Conservation (phyloP, 371 early-diverging fungal genomes). For the Saksenaea vasiformis region DNA sequence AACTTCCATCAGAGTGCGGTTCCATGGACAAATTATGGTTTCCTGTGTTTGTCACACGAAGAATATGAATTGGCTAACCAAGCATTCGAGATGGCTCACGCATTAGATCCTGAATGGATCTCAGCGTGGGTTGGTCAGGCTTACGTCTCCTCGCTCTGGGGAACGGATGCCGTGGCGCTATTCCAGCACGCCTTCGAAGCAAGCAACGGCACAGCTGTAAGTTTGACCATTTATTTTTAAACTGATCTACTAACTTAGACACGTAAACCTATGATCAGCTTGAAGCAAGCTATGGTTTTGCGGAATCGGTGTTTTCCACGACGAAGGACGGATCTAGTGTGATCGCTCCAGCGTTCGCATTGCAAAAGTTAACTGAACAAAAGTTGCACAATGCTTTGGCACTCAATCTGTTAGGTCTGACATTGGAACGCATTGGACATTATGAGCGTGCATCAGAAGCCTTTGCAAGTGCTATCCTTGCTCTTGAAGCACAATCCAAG, state of each 20-base stretch:
- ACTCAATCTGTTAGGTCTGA: constrained; percentile 73
- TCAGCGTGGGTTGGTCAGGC: constrained; percentile 89
- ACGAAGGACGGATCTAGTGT: constrained; percentile 24
- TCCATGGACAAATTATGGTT: constrained; percentile 86
- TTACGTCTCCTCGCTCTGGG: constrained; percentile 66
- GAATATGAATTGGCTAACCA: constrained; percentile 81
- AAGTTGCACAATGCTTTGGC: constrained; percentile 60
- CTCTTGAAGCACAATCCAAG: constrained; percentile 43
- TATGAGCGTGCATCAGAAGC: constrained; percentile 68
- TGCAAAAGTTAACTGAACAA: constrained; percentile 76
- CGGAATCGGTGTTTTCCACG: constrained; percentile 54
- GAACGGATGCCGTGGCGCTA: constrained; percentile 57
- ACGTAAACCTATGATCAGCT: too few species aligned
- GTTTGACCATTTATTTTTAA: constrained; percentile 9
- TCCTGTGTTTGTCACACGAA: constrained; percentile 70
- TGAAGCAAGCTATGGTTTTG: constrained; percentile 76
- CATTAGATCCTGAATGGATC: constrained; percentile 79
- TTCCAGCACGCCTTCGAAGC: constrained; percentile 81
- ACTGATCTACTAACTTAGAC: too few species aligned
- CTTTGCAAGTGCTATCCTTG: constrained; percentile 60
- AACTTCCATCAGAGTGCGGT: constrained; percentile 48
- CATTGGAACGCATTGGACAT: constrained; percentile 74
- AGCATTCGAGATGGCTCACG: constrained; percentile 77
- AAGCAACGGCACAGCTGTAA: constrained; percentile 56
- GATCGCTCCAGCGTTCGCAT: constrained; percentile 64